Evolutionary conservation across 2,329 filamentous ascomycete genomes (phyloP).

Genomic region (Colletotrichum orchidophilum): DNA sequence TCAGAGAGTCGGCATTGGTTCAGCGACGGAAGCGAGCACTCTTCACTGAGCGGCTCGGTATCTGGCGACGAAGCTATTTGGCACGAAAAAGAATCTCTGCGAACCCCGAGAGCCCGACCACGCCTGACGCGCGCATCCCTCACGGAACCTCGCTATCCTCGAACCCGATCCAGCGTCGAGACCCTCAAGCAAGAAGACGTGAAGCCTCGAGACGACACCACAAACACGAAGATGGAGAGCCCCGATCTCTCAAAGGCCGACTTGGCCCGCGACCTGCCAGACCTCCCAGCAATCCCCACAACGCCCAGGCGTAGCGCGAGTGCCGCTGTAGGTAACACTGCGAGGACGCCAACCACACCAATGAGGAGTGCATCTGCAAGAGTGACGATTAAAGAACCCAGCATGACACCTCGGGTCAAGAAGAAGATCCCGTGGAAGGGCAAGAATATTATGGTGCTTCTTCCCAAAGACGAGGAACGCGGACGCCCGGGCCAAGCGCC

Average conservation of each 20-base stretch:
- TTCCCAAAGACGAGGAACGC: slow-evolving; percentile 74
- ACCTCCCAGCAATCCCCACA: slow-evolving; percentile 26
- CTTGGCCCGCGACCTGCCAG: slow-evolving; percentile 19
- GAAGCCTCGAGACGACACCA: not conserved
- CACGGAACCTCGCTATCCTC: slow-evolving; percentile 48
- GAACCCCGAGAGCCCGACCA: slow-evolving; percentile 56
- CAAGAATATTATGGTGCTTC: slow-evolving; percentile 76
- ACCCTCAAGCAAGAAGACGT: slow-evolving; percentile 56
- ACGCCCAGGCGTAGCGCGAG: slow-evolving; percentile 45
- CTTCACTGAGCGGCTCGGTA: slow-evolving; percentile 76
- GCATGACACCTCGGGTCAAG: slow-evolving; percentile 65
- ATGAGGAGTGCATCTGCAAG: slow-evolving; percentile 45
- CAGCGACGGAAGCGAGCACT: slow-evolving; percentile 68
- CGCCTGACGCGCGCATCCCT: slow-evolving; percentile 35
- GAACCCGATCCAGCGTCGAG: slow-evolving; percentile 64
- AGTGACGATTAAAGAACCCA: slow-evolving; percentile 48
- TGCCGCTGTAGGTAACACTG: slow-evolving; percentile 40
- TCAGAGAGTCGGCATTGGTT: slow-evolving; percentile 53
- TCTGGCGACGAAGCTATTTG: slow-evolving; percentile 58
- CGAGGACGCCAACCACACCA: slow-evolving; percentile 45
- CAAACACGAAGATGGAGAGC: slow-evolving; percentile 27
- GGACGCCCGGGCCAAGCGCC: slow-evolving; percentile 65
- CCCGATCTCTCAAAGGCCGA: slow-evolving; percentile 27
- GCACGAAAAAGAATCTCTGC: slow-evolving; percentile 58
- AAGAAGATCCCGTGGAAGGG: slow-evolving; percentile 81